A percentile compares a stretch with the other conserved stretches of the same genome.
Conservation (phyloP, 2,329 filamentous ascomycete genomes). For the Dendryphion nanum region DNA sequence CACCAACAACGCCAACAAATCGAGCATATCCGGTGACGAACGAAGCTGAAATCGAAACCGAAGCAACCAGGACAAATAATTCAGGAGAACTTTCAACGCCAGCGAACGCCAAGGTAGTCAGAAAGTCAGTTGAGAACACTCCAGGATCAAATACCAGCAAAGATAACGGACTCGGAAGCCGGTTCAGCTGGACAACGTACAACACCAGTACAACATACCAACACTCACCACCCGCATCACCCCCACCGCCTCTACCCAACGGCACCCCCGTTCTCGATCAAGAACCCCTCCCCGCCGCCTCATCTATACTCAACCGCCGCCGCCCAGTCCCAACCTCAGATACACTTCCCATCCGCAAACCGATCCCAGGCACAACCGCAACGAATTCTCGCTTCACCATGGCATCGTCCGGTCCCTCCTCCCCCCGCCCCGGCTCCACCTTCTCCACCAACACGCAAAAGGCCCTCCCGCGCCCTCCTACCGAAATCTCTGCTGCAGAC, state of each 20-base stretch:
- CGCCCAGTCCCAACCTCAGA: constrained; percentile 29
- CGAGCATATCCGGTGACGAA: constrained; percentile 12
- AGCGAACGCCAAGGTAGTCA: constrained; percentile 19
- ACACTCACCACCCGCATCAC: constrained; percentile 43
- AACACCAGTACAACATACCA: constrained; percentile 41
- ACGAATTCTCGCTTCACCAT: background rate
- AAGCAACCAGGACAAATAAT: background rate
- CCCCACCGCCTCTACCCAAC: constrained; percentile 37
- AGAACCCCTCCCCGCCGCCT: constrained; percentile 23
- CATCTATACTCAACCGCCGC: constrained; percentile 31
- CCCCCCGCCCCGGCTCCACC: constrained; percentile 23
- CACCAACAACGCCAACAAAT: constrained; percentile 27
- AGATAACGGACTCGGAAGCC: constrained; percentile 26
- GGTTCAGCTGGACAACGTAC: constrained; percentile 45
- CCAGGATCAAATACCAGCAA: constrained; percentile 20
- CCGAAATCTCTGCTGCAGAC: constrained; percentile 31
- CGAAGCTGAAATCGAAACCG: constrained; percentile 5
- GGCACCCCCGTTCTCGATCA: constrained; percentile 3
- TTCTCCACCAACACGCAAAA: constrained; percentile 30
- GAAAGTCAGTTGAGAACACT: constrained; percentile 21
- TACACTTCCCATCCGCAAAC: constrained; percentile 25
- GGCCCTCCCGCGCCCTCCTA: constrained; percentile 39
- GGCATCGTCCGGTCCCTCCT: constrained; percentile 13
- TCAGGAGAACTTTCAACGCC: constrained; percentile 16
- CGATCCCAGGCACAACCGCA: constrained; percentile 16